phyloP scores from a whole-genome alignment of 352 stramenopile genomes.

The Globisporangium viniferum region DNA sequence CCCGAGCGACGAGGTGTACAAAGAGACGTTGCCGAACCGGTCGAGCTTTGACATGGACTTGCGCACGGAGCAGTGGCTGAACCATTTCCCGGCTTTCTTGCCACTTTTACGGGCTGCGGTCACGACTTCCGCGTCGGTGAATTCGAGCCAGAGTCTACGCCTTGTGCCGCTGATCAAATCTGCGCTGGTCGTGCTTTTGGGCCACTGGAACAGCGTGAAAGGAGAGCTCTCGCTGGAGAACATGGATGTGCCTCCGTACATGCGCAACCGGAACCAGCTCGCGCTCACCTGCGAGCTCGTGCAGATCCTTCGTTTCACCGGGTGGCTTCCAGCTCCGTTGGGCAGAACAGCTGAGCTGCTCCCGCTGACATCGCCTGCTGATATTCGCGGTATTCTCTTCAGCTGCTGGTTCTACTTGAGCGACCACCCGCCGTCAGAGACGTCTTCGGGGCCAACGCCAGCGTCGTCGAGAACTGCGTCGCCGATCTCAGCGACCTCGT shows the following conservation, averaged over 20 bases:
- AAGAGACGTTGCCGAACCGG: slow-evolving; percentile 77
- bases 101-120: slow-evolving; percentile 50
- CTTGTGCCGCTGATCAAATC: slow-evolving; percentile 78
- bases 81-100: slow-evolving; percentile 77
- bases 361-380: slow-evolving; percentile 56
- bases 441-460: slow-evolving; percentile 30
- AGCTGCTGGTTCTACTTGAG: slow-evolving; percentile 84
- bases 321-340: slow-evolving; percentile 61
- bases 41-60: slow-evolving; percentile 81
- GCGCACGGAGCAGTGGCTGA: slow-evolving; percentile 80
- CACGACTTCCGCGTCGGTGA: slow-evolving; percentile 29
- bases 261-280: slow-evolving; percentile 74
- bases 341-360: slow-evolving; percentile 55
- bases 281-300: slow-evolving; percentile 63
- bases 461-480: slow-evolving; percentile 42
- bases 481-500: slow-evolving; percentile 43
- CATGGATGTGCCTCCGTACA: slow-evolving; percentile 75
- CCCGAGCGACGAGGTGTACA: slow-evolving; percentile 77
- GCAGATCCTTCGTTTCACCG: slow-evolving; percentile 46
- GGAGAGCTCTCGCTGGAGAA: slow-evolving; percentile 61
- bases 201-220: slow-evolving; percentile 84
- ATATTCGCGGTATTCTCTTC: slow-evolving; percentile 78
- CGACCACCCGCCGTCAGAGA: slow-evolving; percentile 57
- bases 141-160: slow-evolving; percentile 44
- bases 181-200: slow-evolving; percentile 63